phyloP scores from a whole-genome alignment of 441 rosid species.

The Gossypium schwendimanii region DNA sequence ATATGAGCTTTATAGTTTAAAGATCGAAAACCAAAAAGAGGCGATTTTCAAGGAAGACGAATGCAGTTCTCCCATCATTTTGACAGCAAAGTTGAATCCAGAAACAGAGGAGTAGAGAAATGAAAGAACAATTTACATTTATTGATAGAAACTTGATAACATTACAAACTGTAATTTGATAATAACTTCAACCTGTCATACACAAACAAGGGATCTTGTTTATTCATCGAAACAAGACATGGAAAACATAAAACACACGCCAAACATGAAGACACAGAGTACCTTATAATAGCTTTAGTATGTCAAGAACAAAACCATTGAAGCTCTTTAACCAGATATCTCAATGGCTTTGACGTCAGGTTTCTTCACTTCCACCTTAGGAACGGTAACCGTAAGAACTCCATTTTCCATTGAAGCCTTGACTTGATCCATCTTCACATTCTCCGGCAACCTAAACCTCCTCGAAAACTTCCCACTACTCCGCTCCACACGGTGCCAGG shows the following conservation, averaged over 20 bases:
- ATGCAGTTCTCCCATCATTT: neutral
- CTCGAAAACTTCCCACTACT: neutral
- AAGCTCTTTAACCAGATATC: neutral
- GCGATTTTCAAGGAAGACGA: too few species aligned
- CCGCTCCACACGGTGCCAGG: slow-evolving; percentile 10
- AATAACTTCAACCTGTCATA: neutral
- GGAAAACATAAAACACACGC: neutral
- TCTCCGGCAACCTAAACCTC: slow-evolving; percentile 10
- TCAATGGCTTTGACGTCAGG: slow-evolving; percentile 7
- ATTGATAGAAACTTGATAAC: neutral
- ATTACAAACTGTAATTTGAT: neutral
- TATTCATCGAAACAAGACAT: neutral
- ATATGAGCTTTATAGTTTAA: too few species aligned
- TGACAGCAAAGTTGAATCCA: too few species aligned
- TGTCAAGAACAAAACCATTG: neutral
- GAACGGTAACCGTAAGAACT: slow-evolving; percentile 12
- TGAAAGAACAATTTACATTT: neutral
- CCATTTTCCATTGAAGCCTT: slow-evolving; percentile 8
- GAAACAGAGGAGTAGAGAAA: too few species aligned
- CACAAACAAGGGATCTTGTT: neutral
- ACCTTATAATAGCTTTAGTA: neutral
- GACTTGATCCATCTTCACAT: slow-evolving; percentile 2
- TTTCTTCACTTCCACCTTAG: neutral
- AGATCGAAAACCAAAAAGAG: too few species aligned
- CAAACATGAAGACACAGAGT: neutral